Base-by-base conservation (phyloP, 1,139 yeast genomes). In the Yamadazyma atlantica region DNA sequence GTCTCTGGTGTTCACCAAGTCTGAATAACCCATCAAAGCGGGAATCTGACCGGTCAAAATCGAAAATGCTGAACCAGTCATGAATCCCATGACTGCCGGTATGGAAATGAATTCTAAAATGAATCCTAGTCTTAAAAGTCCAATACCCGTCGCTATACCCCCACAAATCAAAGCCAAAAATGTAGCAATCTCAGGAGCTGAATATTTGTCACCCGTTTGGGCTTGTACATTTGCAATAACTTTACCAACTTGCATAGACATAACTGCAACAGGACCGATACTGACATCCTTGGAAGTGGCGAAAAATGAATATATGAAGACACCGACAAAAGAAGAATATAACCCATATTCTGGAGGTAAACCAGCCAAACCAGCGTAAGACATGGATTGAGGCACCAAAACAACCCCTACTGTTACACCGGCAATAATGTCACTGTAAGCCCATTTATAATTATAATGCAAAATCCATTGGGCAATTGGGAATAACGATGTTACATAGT, bases 211-310 rank as follows among this genome's bases (percentile, higher is more conserved):
- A 23, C 62, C 61, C 29, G 38, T 53, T 37, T 57, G 50, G 5
- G 38, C 50, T 43, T 78, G 77, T 10, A 89, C 94, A 38, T 72
- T 70, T 23, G 78, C 75, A 40, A 89, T 74, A 36, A 87, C 90
- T 57, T 84, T 86, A 33, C 90, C 80, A 22, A 87, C 89, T 59
- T 89, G 90, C 48, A 81, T 61, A 11, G 96, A 86, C 96, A 90
- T 89, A 44, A 90, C 97, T 2, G 97, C 97, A 28, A 90, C 97
- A 4, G 97, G 97, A 23, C 97, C 97, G 53, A 90, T 89, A 44
- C 94, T 85, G 32, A 90, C 96, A 70, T 90, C 97, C 63, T 89
- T 90, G 14, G 95, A 85, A 13, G 97, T 90, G 12, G 97, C 97
- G 60, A 90, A 90, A 53, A 89, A 77, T 34, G 95, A 83, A 60